Base-by-base conservation (phyloP, 306 rosid species). In the Hylodesmum podocarpum region DNA sequence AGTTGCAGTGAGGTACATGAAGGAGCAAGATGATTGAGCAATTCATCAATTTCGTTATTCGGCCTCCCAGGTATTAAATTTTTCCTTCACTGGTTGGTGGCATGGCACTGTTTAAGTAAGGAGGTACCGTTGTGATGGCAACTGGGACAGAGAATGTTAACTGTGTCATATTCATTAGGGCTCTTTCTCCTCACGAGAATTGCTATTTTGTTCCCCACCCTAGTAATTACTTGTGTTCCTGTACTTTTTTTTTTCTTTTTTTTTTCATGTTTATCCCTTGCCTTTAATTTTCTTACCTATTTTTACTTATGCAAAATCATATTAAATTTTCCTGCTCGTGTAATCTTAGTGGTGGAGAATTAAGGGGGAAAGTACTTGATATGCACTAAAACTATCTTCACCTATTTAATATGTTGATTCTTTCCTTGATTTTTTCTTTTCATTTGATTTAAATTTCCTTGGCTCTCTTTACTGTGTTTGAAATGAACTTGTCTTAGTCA, bases 41-140 rank as follows among this genome's bases (percentile, higher is more conserved):
- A 77, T 95, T 95, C 84, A 95, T 95, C 81, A 95, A 92, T 81
- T 92, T 92, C 71, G 96, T 95, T 19, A 92, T 95, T 91, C 96
- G 99, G 29, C 99, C 99, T 76, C 99, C 99, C 75, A 95, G 99
- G 99, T 92, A 84, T 66, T 77, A 53, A 53, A 10, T 77, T 65
- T 78, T 54, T 29, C 4, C 65, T 27, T 69, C 67, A 40, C 50
- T 68, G 74, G 64, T 67, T 68, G 73, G 77, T 73, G 53, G 72
- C 43, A 72, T 82, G 67, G 27, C 50, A 55, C 71, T 66, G 34
- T 21, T 81, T 72, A 67, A 66, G 47, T 55, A 64, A 79, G 54
- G 21, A 28, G 69, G 59, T 41, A 18, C 27, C 6, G 61, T 46
- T 67, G 70, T 44, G 51, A 66, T 28, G 81, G 39, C 31, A 64